Base-by-base conservation (phyloP, 2,329 filamentous ascomycete species). In the Metarhizium guizhouense region DNA sequence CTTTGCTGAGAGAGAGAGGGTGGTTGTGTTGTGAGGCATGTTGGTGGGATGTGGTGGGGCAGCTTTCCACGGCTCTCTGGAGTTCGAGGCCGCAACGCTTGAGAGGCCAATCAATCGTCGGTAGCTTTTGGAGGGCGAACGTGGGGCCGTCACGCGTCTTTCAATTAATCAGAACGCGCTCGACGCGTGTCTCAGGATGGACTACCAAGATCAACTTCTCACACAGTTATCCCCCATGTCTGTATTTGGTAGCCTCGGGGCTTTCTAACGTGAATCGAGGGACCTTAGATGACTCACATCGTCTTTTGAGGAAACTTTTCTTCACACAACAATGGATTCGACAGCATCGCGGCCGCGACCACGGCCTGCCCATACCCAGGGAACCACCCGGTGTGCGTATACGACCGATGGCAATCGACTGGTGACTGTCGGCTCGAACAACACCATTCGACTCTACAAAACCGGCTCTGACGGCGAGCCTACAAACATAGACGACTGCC, bases 391-490 rank as follows among this genome's bases (percentile, higher is more conserved):
- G 63, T 85, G 95, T 62, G 83, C 88, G 60, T 97, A 97, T 72
- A 96, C 92, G 1, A 89, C 90, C 6, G 86, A 95, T 70, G 94
- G 95, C 59, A 82, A 81, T 62, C 89, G 88, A 64, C 80, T 99
- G 56, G 84, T 97, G 61, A 97, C 94, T 11, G 92, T 91, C 58
- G 94, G 94, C 60, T 87, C 90, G 57, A 96, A 97, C 74, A 95
- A 95, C 66, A 90, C 90, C 7, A 91, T 96, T 65, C 88, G 95
- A 52, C 83, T 97, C 52, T 99, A 95, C 76, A 89, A 87, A 62
- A 94, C 92, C 14, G 90, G 90, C 58, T 94, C 88, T 43, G 88
- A 95, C 73, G 92, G 91, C 63, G 94, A 99, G 69, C 94, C 95
- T 10, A 85, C 83, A 57, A 96, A 93, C 56, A 87, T 99, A 56